Evolutionary conservation across 2,329 filamentous ascomycete species (phyloP).

Genomic region (Ceratocystis ficicola): DNA sequence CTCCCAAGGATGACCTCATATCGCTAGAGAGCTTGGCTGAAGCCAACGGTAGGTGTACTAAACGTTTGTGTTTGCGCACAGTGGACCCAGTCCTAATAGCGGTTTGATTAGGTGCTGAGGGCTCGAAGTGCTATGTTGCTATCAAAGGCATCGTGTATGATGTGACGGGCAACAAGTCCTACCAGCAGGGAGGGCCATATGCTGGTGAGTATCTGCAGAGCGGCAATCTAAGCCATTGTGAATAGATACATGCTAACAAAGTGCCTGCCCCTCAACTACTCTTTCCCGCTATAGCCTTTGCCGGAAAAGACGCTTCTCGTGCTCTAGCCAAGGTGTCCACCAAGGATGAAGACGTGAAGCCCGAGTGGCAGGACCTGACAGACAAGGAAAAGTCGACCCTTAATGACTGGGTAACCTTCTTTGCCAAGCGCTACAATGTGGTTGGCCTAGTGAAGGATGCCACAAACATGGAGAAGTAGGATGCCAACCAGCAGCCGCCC

Average conservation of each 20-base stretch:
- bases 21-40: constrained; percentile 65
- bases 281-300: constrained; percentile 55
- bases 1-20: constrained; percentile 81
- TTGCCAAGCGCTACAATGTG: constrained; percentile 92
- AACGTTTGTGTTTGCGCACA: not conserved
- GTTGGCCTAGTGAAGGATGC: constrained; percentile 55
- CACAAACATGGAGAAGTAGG: constrained; percentile 40
- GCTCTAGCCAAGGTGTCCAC: constrained; percentile 78
- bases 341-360: constrained; percentile 66
- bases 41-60: constrained; percentile 61
- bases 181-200: constrained; percentile 72
- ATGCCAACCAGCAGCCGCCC: not conserved
- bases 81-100: not conserved
- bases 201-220: constrained; percentile 48
- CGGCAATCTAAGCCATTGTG: not conserved
- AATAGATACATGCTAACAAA: not conserved
- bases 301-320: constrained; percentile 89
- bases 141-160: constrained; percentile 88
- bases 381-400: constrained; percentile 78
- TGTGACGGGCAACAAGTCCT: constrained; percentile 78
- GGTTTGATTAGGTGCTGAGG: constrained; percentile 45
- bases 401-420: constrained; percentile 91
- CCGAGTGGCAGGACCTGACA: constrained; percentile 71
- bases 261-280: not conserved
- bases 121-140: constrained; percentile 53